Evolutionary conservation across 148 eudicot species (phyloP).

Genomic region (Rhododendron henanense): DNA sequence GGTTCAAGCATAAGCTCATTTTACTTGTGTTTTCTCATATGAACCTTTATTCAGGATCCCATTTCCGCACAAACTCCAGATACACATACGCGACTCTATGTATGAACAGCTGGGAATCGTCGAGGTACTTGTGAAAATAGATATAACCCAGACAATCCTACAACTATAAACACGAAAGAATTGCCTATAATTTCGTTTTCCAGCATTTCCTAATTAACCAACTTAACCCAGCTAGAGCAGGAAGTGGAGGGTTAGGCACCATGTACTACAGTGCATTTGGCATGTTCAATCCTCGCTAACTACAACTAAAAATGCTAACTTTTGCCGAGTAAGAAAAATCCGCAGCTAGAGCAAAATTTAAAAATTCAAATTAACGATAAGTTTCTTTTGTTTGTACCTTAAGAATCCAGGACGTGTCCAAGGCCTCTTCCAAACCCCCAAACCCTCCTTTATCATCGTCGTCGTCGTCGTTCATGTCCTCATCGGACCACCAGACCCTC

Average conservation of each 20-base stretch:
- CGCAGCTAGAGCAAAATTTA: neutral
- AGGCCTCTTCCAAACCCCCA: conserved; percentile 37
- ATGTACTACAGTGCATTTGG: too few relatives aligned
- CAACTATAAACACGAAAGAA: neutral
- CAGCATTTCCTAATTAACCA: neutral
- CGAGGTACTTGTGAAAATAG: neutral
- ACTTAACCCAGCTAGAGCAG: neutral
- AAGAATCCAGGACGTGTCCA: conserved; percentile 34
- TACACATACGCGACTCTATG: neutral
- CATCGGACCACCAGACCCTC: conserved; percentile 62
- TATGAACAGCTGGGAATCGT: neutral
- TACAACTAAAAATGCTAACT: too few relatives aligned
- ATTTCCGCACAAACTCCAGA: neutral
- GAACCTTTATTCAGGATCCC: neutral
- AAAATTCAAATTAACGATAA: neutral
- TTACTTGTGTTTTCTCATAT: neutral
- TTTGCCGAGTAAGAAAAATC: too few relatives aligned
- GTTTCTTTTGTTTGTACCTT: conserved; percentile 31
- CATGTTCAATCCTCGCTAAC: too few relatives aligned
- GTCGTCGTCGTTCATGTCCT: conserved; percentile 34
- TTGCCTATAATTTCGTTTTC: neutral
- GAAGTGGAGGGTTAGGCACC: too few relatives aligned
- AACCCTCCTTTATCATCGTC: conserved; percentile 32
- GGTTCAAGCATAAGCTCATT: conserved; percentile 6
- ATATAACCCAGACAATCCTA: neutral